phyloP scores from a whole-genome alignment of 139 green algal species.

The Mesotaenium endlicherianum region DNA sequence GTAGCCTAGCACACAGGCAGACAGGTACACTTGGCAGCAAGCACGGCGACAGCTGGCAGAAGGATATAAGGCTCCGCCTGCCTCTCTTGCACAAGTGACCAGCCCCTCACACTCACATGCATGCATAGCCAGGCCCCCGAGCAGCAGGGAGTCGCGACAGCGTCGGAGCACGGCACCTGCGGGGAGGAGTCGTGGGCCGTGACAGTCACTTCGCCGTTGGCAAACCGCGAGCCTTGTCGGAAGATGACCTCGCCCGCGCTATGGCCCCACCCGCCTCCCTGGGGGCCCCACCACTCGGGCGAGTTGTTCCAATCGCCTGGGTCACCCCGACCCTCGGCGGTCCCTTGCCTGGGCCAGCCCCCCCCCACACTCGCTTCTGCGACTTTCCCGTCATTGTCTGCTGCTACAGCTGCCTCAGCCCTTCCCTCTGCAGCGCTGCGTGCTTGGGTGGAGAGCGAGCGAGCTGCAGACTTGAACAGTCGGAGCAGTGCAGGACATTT shows the following conservation, averaged over 20 bases:
- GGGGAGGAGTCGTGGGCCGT: conserved; percentile 51
- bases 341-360: background rate
- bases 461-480: too few relatives aligned
- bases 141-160: conserved; percentile 8
- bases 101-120: background rate
- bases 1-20: too few relatives aligned
- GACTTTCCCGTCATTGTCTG: too few relatives aligned
- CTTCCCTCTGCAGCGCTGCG: too few relatives aligned
- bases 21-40: background rate
- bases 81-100: background rate
- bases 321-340: conserved; percentile 28
- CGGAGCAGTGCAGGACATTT: too few relatives aligned
- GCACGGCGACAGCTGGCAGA: background rate
- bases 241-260: conserved; percentile 53
- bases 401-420: too few relatives aligned
- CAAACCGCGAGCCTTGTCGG: background rate
- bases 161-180: background rate
- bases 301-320: conserved; percentile 59
- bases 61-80: background rate
- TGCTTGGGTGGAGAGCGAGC: too few relatives aligned
- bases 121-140: background rate
- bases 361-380: background rate
- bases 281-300: conserved; percentile 65
- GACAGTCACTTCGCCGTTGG: conserved; percentile 59
- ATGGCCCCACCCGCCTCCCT: conserved; percentile 59